A percentile compares a stretch with the other conserved stretches of the same genome.
Evolutionary conservation across 768 basidiomycete species (phyloP).

Genomic region (Dictyophora rubrovolvata): DNA sequence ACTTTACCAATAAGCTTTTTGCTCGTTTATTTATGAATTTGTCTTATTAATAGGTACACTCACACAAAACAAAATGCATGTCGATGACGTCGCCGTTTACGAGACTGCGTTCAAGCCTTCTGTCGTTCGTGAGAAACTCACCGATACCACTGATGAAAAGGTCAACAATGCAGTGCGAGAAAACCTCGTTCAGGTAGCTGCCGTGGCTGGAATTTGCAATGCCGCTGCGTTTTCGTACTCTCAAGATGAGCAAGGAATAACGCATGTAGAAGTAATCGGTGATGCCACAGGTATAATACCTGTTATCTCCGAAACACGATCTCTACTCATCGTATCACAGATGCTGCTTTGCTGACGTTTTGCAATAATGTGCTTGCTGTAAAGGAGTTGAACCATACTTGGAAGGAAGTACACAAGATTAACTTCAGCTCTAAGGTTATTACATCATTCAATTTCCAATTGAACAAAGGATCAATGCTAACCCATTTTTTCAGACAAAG

Average conservation of each 20-base stretch:
- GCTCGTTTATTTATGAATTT: not conserved
- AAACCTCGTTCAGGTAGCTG: slow-evolving; percentile 20
- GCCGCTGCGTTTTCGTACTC: slow-evolving; percentile 33
- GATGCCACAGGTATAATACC: slow-evolving; percentile 40
- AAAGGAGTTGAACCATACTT: slow-evolving; percentile 21
- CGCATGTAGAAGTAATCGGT: slow-evolving; percentile 28
- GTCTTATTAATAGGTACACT: slow-evolving; percentile 25
- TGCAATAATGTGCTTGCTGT: slow-evolving; percentile 25
- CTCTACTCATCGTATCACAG: slow-evolving; percentile 16
- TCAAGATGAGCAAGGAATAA: slow-evolving; percentile 19
- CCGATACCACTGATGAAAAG: not conserved
- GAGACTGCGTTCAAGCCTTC: slow-evolving; percentile 17
- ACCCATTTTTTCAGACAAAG: slow-evolving; percentile 32
- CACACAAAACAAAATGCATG: slow-evolving; percentile 51
- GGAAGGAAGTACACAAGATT: slow-evolving; percentile 27
- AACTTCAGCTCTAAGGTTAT: slow-evolving; percentile 33
- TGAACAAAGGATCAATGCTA: not conserved
- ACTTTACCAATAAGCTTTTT: not conserved
- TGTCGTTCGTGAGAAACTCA: slow-evolving; percentile 3
- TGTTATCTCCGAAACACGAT: not conserved
- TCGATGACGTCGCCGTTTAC: slow-evolving; percentile 34
- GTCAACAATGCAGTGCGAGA: slow-evolving; percentile 3
- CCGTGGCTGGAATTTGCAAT: slow-evolving; percentile 42
- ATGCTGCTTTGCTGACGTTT: slow-evolving; percentile 47
- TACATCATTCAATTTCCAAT: slow-evolving; percentile 12